Evolutionary conservation across 169 alveolate genomes (phyloP), one percentile per base, ranked within the genome.

Genomic region (Babesia divergens): DNA sequence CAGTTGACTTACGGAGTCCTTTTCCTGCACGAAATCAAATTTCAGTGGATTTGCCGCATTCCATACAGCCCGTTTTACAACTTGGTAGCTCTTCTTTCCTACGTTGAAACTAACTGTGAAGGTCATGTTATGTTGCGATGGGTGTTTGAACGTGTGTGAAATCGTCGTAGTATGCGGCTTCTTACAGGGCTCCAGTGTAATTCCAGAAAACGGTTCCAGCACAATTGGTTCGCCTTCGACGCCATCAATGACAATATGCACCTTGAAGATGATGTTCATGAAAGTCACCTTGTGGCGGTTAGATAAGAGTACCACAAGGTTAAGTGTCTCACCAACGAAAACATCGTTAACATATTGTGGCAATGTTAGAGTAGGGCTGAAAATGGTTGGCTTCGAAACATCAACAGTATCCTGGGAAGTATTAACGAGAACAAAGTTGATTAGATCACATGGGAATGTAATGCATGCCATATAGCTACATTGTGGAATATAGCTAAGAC

Each of bases 301-400:
- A 9, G 54, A 44, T 20, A 74, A 11, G 49, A 74, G 18, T 22
- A 74, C n/a, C n/a, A 67, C 24, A 47, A 74, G 64, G 59, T 62
- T 43, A 32, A 74, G 24, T 20, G 65, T 58, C 60, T 74, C 84
- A 1, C 84, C 84, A 26, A 58, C 54, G 28, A 64, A 55, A 32
- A 52, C 44, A n/a, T 70, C 82, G 66, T 58, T 70, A 11, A 62
- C 66, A 38, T 70, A 70, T 34, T 59, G 59, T 26, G 82, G 82
- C 32, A 70, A 35, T 38, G 50, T 42, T 37, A 70, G 70, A 34
- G 40, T 28, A 7, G 82, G 82, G 44, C 29, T 43, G 32, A 56
- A 50, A 9, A 14, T 32, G 11, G 64, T 3, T 8, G 53, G 37
- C 28, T 38, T 55, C 31, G 24, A 59, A 3, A 24, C 20, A 22